Percentiles rank a stretch among this genome's conserved stretches.
phyloP scores from a whole-genome alignment of 257 asterid species.

The Mitragyna speciosa region DNA sequence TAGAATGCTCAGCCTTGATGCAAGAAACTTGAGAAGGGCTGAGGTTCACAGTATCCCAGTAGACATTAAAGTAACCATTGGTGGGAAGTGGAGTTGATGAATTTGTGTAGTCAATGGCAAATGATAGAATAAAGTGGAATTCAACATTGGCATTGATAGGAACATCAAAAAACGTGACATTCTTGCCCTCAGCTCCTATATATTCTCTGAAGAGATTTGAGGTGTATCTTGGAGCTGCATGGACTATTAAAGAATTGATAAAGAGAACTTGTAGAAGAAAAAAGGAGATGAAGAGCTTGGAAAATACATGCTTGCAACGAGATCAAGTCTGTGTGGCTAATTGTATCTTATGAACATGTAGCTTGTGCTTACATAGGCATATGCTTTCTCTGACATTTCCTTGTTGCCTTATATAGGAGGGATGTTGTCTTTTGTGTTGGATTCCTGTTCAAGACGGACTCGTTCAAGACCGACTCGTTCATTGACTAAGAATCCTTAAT shows the following conservation, averaged over 20 bases:
- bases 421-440: not conserved
- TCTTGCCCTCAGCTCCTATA: slow-evolving; percentile 54
- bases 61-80: slow-evolving; percentile 50
- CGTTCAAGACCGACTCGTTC: not conserved
- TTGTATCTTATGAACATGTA: not conserved
- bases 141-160: slow-evolving; percentile 36
- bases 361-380: not conserved
- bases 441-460: too few relatives aligned
- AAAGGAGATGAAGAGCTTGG: slow-evolving; percentile 26
- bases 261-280: slow-evolving; percentile 30
- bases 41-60: slow-evolving; percentile 63
- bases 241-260: slow-evolving; percentile 9
- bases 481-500: not conserved
- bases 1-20: slow-evolving; percentile 52
- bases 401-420: not conserved
- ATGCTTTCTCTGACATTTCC: not conserved
- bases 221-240: slow-evolving; percentile 26
- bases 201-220: slow-evolving; percentile 64
- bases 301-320: slow-evolving; percentile 36
- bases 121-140: slow-evolving; percentile 69
- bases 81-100: slow-evolving; percentile 46
- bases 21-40: slow-evolving; percentile 49
- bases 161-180: slow-evolving; percentile 50
- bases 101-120: slow-evolving; percentile 64
- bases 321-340: not conserved